Percentiles rank a stretch among this genome's conserved stretches.
phyloP scores from a whole-genome alignment of 2,329 filamentous ascomycete genomes.

The Periconia macrospinosa region DNA sequence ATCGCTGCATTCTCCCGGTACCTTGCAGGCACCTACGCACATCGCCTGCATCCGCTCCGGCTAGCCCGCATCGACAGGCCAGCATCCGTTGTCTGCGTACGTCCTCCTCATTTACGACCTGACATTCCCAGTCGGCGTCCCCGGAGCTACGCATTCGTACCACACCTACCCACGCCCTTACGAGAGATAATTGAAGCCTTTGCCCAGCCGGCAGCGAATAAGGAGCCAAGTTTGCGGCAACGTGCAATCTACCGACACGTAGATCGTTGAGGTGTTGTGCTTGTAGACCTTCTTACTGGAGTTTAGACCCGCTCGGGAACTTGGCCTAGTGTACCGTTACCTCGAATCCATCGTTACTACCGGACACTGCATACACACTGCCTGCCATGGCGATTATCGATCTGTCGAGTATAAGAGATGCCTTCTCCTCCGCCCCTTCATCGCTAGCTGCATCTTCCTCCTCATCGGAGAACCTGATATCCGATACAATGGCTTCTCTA shows the following conservation, averaged over 20 bases:
- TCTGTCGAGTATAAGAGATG: background rate
- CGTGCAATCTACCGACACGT: background rate
- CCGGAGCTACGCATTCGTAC: background rate
- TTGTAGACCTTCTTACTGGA: conserved; percentile 8
- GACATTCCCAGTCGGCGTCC: conserved; percentile 6
- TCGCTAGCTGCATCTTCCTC: conserved; percentile 21
- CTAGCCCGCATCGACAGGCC: background rate
- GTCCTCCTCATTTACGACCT: conserved; percentile 2
- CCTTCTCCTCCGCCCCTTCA: background rate
- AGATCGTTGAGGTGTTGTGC: background rate
- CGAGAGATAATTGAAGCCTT: background rate
- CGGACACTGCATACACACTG: background rate
- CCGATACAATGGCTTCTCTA: conserved; percentile 27
- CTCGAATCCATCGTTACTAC: background rate
- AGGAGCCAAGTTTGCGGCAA: background rate
- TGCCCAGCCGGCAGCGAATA: background rate
- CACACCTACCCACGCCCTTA: background rate
- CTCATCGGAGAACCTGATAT: background rate
- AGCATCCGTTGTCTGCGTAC: background rate
- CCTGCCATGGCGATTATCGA: conserved; percentile 4
- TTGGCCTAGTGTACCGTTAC: background rate
- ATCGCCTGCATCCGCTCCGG: background rate
- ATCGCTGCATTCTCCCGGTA: background rate
- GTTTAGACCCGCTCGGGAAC: background rate
- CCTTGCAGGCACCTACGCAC: background rate